These are phyloP conservation scores for Syzygium malaccense DNA, from an alignment of 441 rosid species.

Conservation along the genomic window DNA sequence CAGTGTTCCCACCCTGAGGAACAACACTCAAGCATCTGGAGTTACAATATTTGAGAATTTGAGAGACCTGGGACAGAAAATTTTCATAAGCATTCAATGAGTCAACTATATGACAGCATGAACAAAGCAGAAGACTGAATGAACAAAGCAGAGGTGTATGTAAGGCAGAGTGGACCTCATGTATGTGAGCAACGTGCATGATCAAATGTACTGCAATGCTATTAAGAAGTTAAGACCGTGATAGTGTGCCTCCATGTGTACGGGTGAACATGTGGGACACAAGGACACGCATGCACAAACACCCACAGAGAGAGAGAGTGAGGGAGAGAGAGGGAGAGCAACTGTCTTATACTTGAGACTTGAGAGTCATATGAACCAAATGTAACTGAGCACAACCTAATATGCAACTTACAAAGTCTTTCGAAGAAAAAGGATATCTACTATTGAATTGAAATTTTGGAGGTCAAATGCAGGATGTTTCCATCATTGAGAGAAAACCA, in stretches of 20 bases:
- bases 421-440: not conserved
- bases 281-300: not conserved
- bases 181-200: not conserved
- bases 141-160: not conserved
- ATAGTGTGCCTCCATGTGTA: not conserved
- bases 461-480: not conserved
- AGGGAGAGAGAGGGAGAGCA: not conserved
- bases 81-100: not conserved
- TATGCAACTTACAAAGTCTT: not conserved
- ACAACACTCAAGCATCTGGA: constrained; percentile 79
- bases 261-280: not conserved
- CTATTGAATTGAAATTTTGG: not conserved
- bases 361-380: not conserved
- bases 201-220: not conserved
- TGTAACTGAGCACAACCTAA: not conserved
- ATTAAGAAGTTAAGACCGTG: not conserved
- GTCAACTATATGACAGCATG: not conserved
- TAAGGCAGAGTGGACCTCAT: not conserved
- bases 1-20: constrained; percentile 97
- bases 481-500: not conserved
- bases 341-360: not conserved
- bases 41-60: constrained; percentile 72
- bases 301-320: not conserved
- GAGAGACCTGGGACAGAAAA: constrained; percentile 56
- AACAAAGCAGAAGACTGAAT: not conserved